Evolutionary conservation across 2,329 filamentous ascomycete species (phyloP).

Genomic region (Fusarium goolgardi): DNA sequence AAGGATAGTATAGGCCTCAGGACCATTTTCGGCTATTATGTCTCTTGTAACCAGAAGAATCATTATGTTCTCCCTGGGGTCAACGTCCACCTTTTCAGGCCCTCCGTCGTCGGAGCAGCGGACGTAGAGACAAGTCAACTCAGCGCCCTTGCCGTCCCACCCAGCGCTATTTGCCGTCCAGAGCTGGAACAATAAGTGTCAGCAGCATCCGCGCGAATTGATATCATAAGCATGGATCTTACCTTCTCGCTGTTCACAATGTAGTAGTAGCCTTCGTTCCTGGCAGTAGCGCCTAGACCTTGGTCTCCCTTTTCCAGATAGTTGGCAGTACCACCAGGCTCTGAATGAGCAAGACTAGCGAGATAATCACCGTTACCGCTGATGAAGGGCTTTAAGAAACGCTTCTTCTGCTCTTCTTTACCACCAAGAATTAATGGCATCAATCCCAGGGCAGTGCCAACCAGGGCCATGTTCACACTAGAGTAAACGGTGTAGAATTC

Average conservation of each 20-base stretch:
- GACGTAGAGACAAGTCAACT: conserved; percentile 5
- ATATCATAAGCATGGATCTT: rapidly evolving
- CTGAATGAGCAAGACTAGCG: conserved; percentile 13
- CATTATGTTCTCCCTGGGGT: background rate
- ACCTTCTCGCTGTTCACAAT: conserved; percentile 19
- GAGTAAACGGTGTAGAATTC: conserved; percentile 6
- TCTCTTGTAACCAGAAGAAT: conserved; percentile 1
- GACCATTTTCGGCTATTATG: background rate
- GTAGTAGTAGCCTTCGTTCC: background rate
- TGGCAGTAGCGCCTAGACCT: background rate
- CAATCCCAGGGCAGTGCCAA: conserved; percentile 5
- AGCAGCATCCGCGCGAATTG: rapidly evolving
- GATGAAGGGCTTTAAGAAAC: conserved; percentile 6
- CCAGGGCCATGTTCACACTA: background rate
- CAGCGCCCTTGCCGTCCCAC: conserved; percentile 14
- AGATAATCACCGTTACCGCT: background rate
- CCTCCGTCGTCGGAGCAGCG: conserved; percentile 11
- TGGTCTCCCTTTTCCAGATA: conserved; percentile 9
- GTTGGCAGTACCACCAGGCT: conserved; percentile 7
- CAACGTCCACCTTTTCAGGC: conserved; percentile 1
- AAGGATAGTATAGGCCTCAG: background rate
- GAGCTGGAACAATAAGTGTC: background rate
- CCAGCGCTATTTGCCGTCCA: conserved; percentile 17
- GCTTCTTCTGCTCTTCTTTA: background rate
- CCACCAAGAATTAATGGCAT: conserved; percentile 15